phyloP scores from a whole-genome alignment of 2,329 filamentous ascomycete species.

The Chalaropsis ovoidea region DNA sequence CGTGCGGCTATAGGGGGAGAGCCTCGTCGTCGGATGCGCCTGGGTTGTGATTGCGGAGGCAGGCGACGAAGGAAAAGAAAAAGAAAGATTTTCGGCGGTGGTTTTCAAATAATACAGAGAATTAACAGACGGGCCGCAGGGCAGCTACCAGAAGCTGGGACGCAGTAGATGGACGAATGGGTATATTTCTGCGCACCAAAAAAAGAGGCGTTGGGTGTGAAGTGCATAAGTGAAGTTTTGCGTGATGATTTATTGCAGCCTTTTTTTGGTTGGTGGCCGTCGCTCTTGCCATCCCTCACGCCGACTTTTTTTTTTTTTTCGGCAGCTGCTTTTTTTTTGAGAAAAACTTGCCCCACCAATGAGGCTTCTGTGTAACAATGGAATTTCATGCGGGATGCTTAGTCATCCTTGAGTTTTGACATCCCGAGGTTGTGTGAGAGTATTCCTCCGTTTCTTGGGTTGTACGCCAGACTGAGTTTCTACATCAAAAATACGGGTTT shows the following conservation, averaged over 20 bases:
- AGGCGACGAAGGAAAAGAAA: not conserved
- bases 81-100: not conserved
- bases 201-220: not conserved
- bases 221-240: not conserved
- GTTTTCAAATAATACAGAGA: not conserved
- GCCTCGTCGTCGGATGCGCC: not conserved
- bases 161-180: not conserved
- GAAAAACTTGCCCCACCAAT: slow-evolving; percentile 6
- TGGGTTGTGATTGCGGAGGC: not conserved
- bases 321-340: not conserved
- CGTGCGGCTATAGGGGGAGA: not conserved
- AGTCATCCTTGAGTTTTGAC: not conserved
- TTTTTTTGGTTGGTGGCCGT: not conserved
- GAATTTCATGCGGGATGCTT: not conserved
- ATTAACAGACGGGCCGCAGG: too few species aligned
- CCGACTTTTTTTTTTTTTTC: slow-evolving; percentile 7
- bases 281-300: too few species aligned
- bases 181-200: not conserved
- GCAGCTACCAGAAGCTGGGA: not conserved
- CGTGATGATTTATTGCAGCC: not conserved
- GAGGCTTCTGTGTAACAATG: slow-evolving; percentile 10
- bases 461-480: not conserved
- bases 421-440: too few species aligned
- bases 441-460: too few species aligned
- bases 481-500: not conserved